Percentiles rank a stretch among this genome's conserved stretches.
phyloP scores from a whole-genome alignment of 805 yeast species.

The Spathaspora passalidarum region DNA sequence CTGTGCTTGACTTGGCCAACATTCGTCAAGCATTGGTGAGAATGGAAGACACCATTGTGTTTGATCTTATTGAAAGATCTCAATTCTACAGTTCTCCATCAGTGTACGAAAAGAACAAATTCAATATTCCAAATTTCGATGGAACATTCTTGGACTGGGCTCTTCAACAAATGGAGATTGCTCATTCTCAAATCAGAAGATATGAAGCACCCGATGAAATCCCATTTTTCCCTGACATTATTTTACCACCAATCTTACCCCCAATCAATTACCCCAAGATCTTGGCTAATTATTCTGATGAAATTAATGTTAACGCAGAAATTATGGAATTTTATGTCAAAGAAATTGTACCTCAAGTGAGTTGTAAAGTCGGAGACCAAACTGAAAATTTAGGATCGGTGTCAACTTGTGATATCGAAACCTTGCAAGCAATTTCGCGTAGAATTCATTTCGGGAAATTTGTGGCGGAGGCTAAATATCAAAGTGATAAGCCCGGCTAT shows the following conservation, averaged over 20 bases:
- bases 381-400: slow-evolving; percentile 86
- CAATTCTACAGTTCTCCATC: slow-evolving; percentile 76
- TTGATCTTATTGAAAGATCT: slow-evolving; percentile 88
- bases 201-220: slow-evolving; percentile 93
- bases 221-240: slow-evolving; percentile 75
- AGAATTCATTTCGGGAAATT: slow-evolving; percentile 96
- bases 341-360: slow-evolving; percentile 71
- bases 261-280: slow-evolving; percentile 73
- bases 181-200: slow-evolving; percentile 72
- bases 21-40: slow-evolving; percentile 82
- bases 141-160: slow-evolving; percentile 91
- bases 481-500: slow-evolving; percentile 60
- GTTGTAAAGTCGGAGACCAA: slow-evolving; percentile 69
- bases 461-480: slow-evolving; percentile 94
- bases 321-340: slow-evolving; percentile 68
- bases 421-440: slow-evolving; percentile 83
- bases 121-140: slow-evolving; percentile 60
- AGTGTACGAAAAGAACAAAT: slow-evolving; percentile 62
- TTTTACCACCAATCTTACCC: slow-evolving; percentile 76
- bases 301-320: slow-evolving; percentile 70
- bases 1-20: slow-evolving; percentile 76
- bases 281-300: slow-evolving; percentile 69
- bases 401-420: slow-evolving; percentile 78
- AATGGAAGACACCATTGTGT: slow-evolving; percentile 96
- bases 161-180: slow-evolving; percentile 65